phyloP scores from a whole-genome alignment of 208 protist species.

The Leishmania turanica region DNA sequence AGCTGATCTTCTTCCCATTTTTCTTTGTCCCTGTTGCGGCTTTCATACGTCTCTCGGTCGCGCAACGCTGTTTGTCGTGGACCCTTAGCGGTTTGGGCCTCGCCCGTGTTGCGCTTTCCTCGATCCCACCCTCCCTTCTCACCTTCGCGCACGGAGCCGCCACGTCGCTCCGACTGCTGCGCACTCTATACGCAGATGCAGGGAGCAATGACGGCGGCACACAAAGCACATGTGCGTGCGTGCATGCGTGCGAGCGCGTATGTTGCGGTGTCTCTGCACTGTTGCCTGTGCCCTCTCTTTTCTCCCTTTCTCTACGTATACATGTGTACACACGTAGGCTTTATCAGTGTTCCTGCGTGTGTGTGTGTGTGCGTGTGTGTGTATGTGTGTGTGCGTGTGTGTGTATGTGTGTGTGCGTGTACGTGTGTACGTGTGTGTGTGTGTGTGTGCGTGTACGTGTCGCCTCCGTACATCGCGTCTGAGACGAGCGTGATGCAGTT shows the following conservation, averaged over 20 bases:
- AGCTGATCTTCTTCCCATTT: not conserved
- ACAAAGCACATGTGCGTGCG: constrained; percentile 6
- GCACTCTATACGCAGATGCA: not conserved
- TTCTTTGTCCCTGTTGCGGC: not conserved
- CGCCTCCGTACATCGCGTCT: not conserved
- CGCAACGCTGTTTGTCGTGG: not conserved
- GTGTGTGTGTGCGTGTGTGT: no score
- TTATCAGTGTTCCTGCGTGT: no score
- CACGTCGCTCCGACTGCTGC: not conserved
- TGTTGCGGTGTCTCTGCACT: not conserved
- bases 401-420: no score
- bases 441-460: not conserved
- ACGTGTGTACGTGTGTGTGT: no score
- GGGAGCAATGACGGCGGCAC: not conserved
- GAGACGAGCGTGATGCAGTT: not conserved
- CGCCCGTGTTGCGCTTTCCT: not conserved
- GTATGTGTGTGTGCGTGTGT: no score
- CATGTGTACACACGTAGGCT: not conserved
- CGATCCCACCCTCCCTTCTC: not conserved
- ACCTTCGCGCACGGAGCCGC: not conserved
- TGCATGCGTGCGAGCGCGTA: not conserved
- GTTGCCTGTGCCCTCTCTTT: not conserved
- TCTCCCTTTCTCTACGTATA: not conserved
- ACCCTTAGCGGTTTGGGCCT: not conserved
- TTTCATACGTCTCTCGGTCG: not conserved